Base-by-base conservation (phyloP, 306 rosid species). In the Citrullus colocynthis region DNA sequence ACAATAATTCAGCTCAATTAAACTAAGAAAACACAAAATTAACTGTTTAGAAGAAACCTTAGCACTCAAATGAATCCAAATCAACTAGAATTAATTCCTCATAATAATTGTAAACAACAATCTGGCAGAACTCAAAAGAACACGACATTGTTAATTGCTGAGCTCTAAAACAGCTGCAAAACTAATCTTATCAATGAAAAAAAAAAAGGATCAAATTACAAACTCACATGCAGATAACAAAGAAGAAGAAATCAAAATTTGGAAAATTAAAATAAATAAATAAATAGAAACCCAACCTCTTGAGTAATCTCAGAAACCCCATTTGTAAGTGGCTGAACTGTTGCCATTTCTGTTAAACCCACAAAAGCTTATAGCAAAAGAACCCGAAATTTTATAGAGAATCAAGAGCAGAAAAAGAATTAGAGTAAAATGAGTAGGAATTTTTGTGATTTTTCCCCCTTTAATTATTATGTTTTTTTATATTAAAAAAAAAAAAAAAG, bases 281-380 rank as follows among this genome's bases (percentile, higher is more conserved):
- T 7, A 6, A 63, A 30, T 75, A 71, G 41, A 76, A 74, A 78
- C 55, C 78, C 79, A 78, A 82, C 54, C 28, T 41, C 79, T 28
- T 63, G 61, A 51, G 64, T 65, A 64, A 76, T 76, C 56, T 76
- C 79, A 60, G 67, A 57, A 59, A 76, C 56, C 28, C 79, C 70
- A 58, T 76, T 58, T n/a, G 55, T 2, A 44, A 76, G 39, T 21
- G 79, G 70, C 48, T 21, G 79, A 20, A 37, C 69, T 21, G 70
- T 48, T 6, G 66, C 39, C 79, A 76, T 76, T 39, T 21, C 64
- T 44, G 37, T 41, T 39, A 14, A 76, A n/a, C 57, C 69, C 79
- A 76, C 79, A 17, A 16, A 39, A 14, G 39, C 36, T 52, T 34
- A 5, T 32, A 1, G 28, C 39, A 21, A 75, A 56, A 75, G 36